Evolutionary conservation across 2,329 filamentous ascomycete genomes (phyloP).

Genomic region (Mycocentrospora acerina): DNA sequence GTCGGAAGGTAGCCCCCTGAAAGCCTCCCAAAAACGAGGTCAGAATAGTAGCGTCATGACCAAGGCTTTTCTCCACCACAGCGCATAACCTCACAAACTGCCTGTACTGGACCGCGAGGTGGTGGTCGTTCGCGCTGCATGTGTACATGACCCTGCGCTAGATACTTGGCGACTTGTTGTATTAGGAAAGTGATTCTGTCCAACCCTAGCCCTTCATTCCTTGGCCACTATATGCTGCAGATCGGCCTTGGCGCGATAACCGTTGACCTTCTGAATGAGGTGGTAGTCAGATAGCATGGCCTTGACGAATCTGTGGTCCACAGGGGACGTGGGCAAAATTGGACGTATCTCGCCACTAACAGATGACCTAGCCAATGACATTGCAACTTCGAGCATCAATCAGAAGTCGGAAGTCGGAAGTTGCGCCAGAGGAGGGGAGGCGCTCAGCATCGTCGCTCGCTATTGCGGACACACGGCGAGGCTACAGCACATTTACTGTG

Average conservation of each 20-base stretch:
- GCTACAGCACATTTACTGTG: no score
- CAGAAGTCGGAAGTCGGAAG: no score
- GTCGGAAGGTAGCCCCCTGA: no score
- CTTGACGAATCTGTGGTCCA: not conserved
- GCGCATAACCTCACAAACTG: constrained; percentile 10
- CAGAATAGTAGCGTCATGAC: no score
- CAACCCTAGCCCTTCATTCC: constrained; percentile 6
- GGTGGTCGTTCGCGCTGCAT: constrained; percentile 4
- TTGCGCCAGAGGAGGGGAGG: no score
- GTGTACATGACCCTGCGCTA: constrained; percentile 5
- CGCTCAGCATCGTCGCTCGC: no score
- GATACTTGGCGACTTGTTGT: constrained; percentile 16
- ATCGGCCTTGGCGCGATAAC: constrained; percentile 4
- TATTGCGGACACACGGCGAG: no score
- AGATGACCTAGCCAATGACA: not conserved
- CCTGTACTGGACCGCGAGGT: constrained; percentile 12
- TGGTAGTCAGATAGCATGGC: constrained; percentile 6
- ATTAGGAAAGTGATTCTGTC: constrained; percentile 21
- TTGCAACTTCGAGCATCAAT: not conserved
- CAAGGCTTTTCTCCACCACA: not conserved
- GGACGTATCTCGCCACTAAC: not conserved
- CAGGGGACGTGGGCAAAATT: not conserved
- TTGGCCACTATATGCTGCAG: constrained; percentile 18
- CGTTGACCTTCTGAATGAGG: constrained; percentile 20
- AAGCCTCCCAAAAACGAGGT: no score